Percentiles rank a stretch among this genome's conserved stretches.
Evolutionary conservation across 164 flowering plant species (phyloP).

Genomic region (Litsea cubeba): DNA sequence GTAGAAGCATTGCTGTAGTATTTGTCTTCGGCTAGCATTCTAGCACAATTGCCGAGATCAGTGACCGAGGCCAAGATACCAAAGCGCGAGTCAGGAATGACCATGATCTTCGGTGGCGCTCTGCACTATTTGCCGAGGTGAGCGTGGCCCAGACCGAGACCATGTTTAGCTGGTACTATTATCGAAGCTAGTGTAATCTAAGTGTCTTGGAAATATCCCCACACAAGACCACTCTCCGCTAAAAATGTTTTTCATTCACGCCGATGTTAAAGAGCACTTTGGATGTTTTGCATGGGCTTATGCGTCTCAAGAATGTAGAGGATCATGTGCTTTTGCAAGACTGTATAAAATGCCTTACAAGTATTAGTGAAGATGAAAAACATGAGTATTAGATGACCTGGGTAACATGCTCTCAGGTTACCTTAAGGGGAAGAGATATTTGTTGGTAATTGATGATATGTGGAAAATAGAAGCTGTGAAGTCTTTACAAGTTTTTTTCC

Average conservation of each 20-base stretch:
- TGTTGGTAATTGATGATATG: conserved; percentile 5
- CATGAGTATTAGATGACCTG: neutral
- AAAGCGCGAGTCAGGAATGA: too few relatives aligned
- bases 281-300: conserved; percentile 2
- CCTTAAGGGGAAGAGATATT: neutral
- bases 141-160: too few relatives aligned
- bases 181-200: too few relatives aligned
- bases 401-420: neutral
- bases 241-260: neutral
- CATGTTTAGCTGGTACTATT: too few relatives aligned
- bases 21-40: too few relatives aligned
- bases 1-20: too few relatives aligned
- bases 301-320: conserved; percentile 1
- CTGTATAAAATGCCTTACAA: neutral
- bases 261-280: neutral
- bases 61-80: too few relatives aligned
- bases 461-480: neutral
- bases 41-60: too few relatives aligned
- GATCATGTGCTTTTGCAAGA: neutral
- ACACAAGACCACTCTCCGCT: conserved; percentile 9
- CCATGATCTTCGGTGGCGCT: too few relatives aligned
- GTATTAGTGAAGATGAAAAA: neutral
- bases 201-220: too few relatives aligned
- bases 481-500: neutral
- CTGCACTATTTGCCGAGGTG: too few relatives aligned